phyloP scores from a whole-genome alignment of 192 early-diverging fungal species.

The Podila epigama region DNA sequence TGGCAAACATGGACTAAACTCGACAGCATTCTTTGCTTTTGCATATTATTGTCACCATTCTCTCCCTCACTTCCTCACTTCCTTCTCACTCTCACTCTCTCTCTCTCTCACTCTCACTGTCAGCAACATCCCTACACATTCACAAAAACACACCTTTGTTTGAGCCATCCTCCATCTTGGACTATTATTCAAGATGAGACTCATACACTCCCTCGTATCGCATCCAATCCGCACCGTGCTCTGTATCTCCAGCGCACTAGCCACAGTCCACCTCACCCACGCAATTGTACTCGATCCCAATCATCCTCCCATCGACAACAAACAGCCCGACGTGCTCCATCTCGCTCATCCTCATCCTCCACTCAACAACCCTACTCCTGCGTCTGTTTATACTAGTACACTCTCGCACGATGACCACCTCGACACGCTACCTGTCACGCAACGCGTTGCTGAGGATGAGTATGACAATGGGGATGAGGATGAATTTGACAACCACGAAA shows the following conservation, averaged over 20 bases:
- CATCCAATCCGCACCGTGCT: background rate
- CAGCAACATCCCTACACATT: too few relatives aligned
- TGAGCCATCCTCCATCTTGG: too few relatives aligned
- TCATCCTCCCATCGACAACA: too few relatives aligned
- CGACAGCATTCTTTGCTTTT: constrained; percentile 6
- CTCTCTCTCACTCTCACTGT: background rate
- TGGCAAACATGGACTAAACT: too few relatives aligned
- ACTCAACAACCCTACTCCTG: too few relatives aligned
- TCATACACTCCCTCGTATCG: background rate
- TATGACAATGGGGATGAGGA: background rate
- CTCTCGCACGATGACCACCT: background rate
- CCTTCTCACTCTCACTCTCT: background rate
- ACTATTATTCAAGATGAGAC: too few relatives aligned
- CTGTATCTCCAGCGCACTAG: constrained; percentile 4
- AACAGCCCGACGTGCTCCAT: background rate
- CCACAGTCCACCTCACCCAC: background rate
- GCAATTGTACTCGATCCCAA: background rate
- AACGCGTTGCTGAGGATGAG: too few relatives aligned
- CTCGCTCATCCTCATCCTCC: background rate
- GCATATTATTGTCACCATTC: background rate
- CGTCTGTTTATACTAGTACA: background rate
- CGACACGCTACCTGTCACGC: background rate
- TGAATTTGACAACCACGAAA: background rate
- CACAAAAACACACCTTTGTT: too few relatives aligned
- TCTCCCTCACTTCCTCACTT: background rate